These are phyloP conservation scores for Aspergillaceae sp. DNA, from an alignment of 2,329 filamentous ascomycete species.

Conservation along the genomic window DNA sequence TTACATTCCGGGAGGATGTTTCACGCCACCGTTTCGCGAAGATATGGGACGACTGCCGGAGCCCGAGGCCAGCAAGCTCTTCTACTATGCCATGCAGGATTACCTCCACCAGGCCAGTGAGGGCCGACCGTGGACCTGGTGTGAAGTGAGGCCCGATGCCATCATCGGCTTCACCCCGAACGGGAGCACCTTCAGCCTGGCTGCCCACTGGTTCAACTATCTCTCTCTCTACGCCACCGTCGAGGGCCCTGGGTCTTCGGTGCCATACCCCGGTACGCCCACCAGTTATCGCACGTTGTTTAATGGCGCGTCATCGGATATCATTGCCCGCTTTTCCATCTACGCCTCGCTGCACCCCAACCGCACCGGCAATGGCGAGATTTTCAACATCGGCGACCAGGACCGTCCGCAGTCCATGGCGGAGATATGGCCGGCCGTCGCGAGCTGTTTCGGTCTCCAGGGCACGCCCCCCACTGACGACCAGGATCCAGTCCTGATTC, in stretches of 20 bases:
- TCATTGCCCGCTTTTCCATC: slow-evolving; percentile 16
- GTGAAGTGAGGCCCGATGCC: slow-evolving; percentile 22
- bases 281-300: slow-evolving; percentile 13
- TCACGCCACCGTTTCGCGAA: slow-evolving; percentile 21
- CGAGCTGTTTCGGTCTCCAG: slow-evolving; percentile 18
- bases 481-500: too few species aligned
- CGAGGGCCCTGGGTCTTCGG: slow-evolving; percentile 7
- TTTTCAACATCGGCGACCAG: slow-evolving; percentile 18
- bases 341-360: slow-evolving; percentile 16
- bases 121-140: slow-evolving; percentile 20
- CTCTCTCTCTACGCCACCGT: slow-evolving; percentile 14
- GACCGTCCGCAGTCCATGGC: slow-evolving; percentile 13
- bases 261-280: slow-evolving; percentile 15
- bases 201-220: slow-evolving; percentile 14
- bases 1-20: slow-evolving; percentile 25
- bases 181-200: slow-evolving; percentile 17
- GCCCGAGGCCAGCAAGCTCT: slow-evolving; percentile 16
- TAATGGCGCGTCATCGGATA: slow-evolving; percentile 20
- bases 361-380: slow-evolving; percentile 8
- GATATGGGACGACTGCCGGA: slow-evolving; percentile 17
- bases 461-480: slow-evolving; percentile 3
- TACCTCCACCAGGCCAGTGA: slow-evolving; percentile 11
- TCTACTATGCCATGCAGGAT: slow-evolving; percentile 23
- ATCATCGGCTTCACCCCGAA: slow-evolving; percentile 20
- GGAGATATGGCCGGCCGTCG: slow-evolving; percentile 17